Percentiles rank a stretch among this genome's conserved stretches.
Evolutionary conservation across 2,329 filamentous ascomycete genomes (phyloP).

Genomic region (Sporothrix euskadiensis): DNA sequence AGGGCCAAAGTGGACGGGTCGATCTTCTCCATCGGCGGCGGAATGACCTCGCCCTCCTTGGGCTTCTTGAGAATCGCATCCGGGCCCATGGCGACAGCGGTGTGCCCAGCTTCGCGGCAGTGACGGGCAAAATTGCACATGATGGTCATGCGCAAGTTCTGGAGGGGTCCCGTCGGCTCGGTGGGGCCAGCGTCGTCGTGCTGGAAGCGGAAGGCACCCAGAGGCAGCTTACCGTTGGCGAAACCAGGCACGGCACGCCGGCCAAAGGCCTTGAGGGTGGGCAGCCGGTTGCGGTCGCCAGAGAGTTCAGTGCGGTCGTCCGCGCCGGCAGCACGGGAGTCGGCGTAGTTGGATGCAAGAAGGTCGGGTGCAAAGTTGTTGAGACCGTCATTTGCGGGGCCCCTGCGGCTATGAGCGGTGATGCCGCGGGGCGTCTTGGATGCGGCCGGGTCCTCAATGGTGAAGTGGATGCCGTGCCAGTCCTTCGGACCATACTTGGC

Average conservation of each 20-base stretch:
- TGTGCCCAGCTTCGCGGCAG: constrained; percentile 23
- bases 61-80: background rate
- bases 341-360: background rate
- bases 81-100: background rate
- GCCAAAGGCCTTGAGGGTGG: background rate
- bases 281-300: background rate
- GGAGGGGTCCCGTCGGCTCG: constrained; percentile 28
- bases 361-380: background rate
- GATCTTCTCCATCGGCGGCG: background rate
- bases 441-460: background rate
- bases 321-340: background rate
- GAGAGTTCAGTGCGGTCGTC: background rate
- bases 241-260: background rate
- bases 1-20: background rate
- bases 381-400: background rate
- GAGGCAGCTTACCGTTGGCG: background rate
- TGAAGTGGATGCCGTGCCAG: background rate
- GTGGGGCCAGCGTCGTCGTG: background rate
- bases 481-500: background rate
- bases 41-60: background rate
- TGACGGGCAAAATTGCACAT: constrained; percentile 28
- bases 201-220: background rate
- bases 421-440: background rate
- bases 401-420: background rate
- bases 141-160: constrained; percentile 29